Evolutionary conservation across 352 stramenopile species (phyloP), one percentile per base, ranked within the genome.

Genomic region (Aphanomyces euteiches): DNA sequence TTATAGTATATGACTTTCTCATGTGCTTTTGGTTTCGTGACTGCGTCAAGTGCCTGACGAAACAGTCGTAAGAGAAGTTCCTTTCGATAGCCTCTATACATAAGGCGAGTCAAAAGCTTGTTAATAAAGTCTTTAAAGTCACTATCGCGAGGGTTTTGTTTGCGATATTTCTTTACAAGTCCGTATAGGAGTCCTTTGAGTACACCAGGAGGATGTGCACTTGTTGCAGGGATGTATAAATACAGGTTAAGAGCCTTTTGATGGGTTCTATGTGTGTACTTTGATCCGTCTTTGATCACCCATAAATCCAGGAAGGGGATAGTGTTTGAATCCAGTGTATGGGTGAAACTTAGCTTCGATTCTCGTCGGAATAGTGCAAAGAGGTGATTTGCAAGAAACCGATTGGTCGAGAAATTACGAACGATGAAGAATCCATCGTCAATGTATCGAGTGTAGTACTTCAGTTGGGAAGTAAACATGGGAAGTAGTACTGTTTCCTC

Each of bases 141-240:
- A 53, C 13, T 53, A n/a, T n/a, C 13, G n/a, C n/a, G 13, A 53
- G 45, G 45, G n/a, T 53, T 53, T 19, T 53, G 45, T 19, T 53
- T 53, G 13, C 45, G 13, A 53, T n/a, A 53, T 53, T 53, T 53
- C 45, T 53, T 53, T 19, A 53, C 15, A 38, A 61, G n/a, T 17
- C 54, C n/a, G 54, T 37, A 38, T 28, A 21, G 13, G n/a, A 61
- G 17, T 28, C 59, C 48, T 56, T 67, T 67, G 12, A 67, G 59
- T 19, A 67, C 59, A 15, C 34, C 59, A 67, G 59, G 39, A 45
- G 59, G 59, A 67, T 67, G 34, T 57, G 59, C 59, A 64, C 59
- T 67, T 15, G 54, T 48, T 15, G 59, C 59, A 21, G 59, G 59
- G 58, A 67, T 21, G 59, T 67, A 67, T 28, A 67, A 21, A 21